Evolutionary conservation across 176 grass and related monocot genomes (phyloP).

Genomic region (Oryza officinalis): DNA sequence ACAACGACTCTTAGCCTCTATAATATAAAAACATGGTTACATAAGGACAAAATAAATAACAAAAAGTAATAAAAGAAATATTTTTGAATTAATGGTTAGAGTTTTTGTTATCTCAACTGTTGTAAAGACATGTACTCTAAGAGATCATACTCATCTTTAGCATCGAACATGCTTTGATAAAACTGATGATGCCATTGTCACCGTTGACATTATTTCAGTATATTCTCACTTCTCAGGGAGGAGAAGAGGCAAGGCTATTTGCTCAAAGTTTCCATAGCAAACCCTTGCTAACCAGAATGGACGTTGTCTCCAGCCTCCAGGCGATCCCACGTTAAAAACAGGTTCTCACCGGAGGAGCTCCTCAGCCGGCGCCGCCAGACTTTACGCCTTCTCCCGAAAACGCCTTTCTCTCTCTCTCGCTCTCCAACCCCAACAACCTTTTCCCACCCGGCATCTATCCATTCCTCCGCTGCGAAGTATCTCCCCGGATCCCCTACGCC

Average conservation of each 20-base stretch:
- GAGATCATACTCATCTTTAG: no score
- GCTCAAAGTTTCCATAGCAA: not conserved
- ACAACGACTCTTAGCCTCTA: no score
- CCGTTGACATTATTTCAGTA: not conserved
- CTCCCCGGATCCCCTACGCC: conserved; percentile 29
- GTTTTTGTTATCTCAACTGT: no score
- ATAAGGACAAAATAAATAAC: no score
- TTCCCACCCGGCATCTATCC: conserved; percentile 8
- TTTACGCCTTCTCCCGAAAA: not conserved
- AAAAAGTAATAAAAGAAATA: no score
- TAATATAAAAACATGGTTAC: no score
- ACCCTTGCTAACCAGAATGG: not conserved
- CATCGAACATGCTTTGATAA: no score
- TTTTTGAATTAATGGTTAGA: no score
- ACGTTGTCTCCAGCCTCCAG: no score
- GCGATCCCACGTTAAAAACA: not conserved
- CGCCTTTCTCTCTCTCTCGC: not conserved
- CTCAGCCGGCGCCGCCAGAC: not conserved
- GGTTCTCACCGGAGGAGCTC: not conserved
- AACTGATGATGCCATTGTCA: not conserved
- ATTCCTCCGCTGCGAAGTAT: not conserved
- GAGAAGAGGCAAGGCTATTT: no score
- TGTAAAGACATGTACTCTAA: no score
- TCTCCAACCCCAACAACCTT: conserved; percentile 27
- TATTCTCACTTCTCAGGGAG: not conserved